Percentiles rank a stretch among this genome's conserved stretches.
phyloP scores from a whole-genome alignment of 208 protist species.

The Crithidia bombi region DNA sequence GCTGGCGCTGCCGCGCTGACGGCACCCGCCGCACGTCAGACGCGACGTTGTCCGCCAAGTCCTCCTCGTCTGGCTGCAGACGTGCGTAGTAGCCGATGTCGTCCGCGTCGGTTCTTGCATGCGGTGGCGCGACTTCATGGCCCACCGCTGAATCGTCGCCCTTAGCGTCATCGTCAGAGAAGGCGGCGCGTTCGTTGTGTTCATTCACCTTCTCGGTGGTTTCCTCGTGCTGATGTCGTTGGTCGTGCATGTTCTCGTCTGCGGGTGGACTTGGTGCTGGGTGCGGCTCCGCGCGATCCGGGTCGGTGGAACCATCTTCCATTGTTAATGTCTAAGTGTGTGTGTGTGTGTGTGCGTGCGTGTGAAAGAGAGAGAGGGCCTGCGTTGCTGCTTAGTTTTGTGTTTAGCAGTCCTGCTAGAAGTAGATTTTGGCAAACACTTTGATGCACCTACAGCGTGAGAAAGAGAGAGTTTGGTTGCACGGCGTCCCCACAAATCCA shows the following conservation, averaged over 20 bases:
- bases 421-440: no score
- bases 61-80: constrained; percentile 17
- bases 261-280: background rate
- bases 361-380: no score
- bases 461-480: no score
- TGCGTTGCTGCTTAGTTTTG: no score
- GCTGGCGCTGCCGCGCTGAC: background rate
- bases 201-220: background rate
- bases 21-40: constrained; percentile 38
- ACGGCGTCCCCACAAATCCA: no score
- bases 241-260: background rate
- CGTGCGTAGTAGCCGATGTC: constrained; percentile 21
- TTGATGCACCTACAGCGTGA: no score
- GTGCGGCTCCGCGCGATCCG: background rate
- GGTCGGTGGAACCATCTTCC: constrained; percentile 3
- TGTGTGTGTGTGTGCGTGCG: constrained; percentile 11
- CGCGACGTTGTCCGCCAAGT: constrained; percentile 46
- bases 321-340: background rate
- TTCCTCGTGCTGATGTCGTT: background rate
- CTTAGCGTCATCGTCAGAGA: constrained; percentile 9
- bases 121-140: constrained; percentile 17
- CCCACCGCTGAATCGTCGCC: constrained; percentile 8
- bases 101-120: background rate
- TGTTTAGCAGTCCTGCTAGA: no score
- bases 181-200: background rate